Conservation (phyloP, 768 basidiomycete genomes). For the Termitomyces eurrhizus region DNA sequence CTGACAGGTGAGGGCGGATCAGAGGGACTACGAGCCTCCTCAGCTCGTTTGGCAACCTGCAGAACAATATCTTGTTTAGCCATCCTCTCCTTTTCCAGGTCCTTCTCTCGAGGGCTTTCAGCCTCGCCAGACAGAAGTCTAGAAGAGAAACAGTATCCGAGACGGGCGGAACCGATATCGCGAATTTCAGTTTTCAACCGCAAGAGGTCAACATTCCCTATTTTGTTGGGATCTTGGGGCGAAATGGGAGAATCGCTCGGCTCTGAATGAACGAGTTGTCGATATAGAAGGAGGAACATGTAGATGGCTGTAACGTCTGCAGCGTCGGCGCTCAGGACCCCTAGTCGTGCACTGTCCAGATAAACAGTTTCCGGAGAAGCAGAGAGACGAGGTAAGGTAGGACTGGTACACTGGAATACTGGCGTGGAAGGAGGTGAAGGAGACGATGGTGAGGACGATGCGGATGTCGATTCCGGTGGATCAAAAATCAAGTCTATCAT, state of each 20-base stretch:
- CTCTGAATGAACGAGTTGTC: constrained; percentile 62
- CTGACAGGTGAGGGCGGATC: constrained; percentile 23
- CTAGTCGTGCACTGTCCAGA: constrained; percentile 71
- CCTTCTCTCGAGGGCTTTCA: constrained; percentile 25
- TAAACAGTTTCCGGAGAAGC: constrained; percentile 75
- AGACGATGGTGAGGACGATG: constrained; percentile 29
- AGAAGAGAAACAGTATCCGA: constrained; percentile 55
- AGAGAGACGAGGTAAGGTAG: constrained; percentile 30
- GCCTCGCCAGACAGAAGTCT: constrained; percentile 20
- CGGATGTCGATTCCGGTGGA: constrained; percentile 33
- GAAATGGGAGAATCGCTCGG: constrained; percentile 27
- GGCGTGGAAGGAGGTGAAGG: constrained; percentile 26
- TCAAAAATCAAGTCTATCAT: constrained; percentile 65
- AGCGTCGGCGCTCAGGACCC: constrained; percentile 64
- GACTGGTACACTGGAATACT: constrained; percentile 22
- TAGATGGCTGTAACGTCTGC: constrained; percentile 71
- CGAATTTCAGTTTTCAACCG: constrained; percentile 73
- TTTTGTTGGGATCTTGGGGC: constrained; percentile 29
- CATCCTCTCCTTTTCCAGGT: constrained; percentile 48
- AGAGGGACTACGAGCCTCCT: constrained; percentile 32
- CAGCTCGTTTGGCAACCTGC: constrained; percentile 72
- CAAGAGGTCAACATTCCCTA: constrained; percentile 51
- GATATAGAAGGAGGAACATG: constrained; percentile 78
- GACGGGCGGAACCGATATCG: constrained; percentile 59
- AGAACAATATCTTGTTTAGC: constrained; percentile 66